A percentile compares a stretch with the other conserved stretches of the same genome.
Conservation (phyloP, 2,329 filamentous ascomycete species). For the Fusarium nematophilum region DNA sequence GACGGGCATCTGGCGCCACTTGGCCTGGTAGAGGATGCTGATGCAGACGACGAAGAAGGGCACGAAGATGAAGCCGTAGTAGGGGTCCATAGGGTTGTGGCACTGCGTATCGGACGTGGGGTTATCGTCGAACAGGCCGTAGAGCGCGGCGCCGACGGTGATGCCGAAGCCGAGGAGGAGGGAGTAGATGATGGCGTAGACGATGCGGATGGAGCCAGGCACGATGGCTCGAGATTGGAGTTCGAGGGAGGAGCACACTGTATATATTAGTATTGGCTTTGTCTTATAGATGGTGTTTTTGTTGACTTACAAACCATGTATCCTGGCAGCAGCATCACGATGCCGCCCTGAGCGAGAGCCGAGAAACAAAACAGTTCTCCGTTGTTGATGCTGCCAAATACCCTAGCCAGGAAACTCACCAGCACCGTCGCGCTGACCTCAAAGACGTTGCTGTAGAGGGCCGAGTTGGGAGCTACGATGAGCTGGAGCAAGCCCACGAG, state of each 20-base stretch:
- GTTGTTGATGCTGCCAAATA: slow-evolving; percentile 68
- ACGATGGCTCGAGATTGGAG: slow-evolving; percentile 76
- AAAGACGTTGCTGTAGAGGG: slow-evolving; percentile 74
- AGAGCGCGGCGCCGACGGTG: slow-evolving; percentile 73
- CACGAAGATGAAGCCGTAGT: slow-evolving; percentile 76
- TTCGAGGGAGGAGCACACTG: slow-evolving; percentile 65
- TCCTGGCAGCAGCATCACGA: slow-evolving; percentile 73
- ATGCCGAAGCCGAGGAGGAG: slow-evolving; percentile 79
- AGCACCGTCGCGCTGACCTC: slow-evolving; percentile 71
- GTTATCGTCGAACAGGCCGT: slow-evolving; percentile 68
- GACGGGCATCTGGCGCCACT: slow-evolving; percentile 81
- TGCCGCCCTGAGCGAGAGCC: slow-evolving; percentile 71
- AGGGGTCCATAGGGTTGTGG: slow-evolving; percentile 54
- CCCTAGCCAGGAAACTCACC: slow-evolving; percentile 71
- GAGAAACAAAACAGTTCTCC: slow-evolving; percentile 72
- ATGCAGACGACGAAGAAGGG: slow-evolving; percentile 78
- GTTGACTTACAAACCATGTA: slow-evolving; percentile 65
- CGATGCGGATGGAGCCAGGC: slow-evolving; percentile 77
- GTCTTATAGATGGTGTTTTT: neutral
- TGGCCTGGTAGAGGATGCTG: slow-evolving; percentile 82
- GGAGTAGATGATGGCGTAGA: slow-evolving; percentile 80
- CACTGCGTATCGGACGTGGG: slow-evolving; percentile 61
- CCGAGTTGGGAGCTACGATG: slow-evolving; percentile 74
- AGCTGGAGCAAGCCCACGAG: slow-evolving; percentile 77
- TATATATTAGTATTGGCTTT: neutral